Base-by-base conservation (phyloP, 2,329 filamentous ascomycete genomes). In the Talaromyces amestolkiae region DNA sequence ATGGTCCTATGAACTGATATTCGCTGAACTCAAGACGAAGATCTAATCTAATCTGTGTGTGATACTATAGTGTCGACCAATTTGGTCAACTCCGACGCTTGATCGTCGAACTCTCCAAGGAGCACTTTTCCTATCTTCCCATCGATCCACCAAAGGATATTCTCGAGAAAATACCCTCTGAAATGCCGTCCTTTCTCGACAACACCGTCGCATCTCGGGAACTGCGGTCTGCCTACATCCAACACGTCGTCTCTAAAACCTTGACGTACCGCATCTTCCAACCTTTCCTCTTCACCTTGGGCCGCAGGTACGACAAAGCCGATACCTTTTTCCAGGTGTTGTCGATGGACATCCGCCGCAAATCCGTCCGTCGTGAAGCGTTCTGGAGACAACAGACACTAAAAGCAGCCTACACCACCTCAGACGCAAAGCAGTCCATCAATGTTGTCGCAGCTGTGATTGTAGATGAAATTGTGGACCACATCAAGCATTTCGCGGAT, bases 371-470 rank as follows among this genome's bases (percentile, higher is more conserved):
- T 10, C 83, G 83, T 65, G 85, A 86, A 71, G 83, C 85, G 3
- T 83, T 85, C 65, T 86, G 85, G 85, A 78, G 85, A 62, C 83
- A 85, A 65, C 84, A 86, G 68, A 86, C 84, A 2, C 79, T 86
- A 15, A 83, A 84, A 67, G 84, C 85, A 19, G 82, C 84, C 9
- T 86, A 86, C 72, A 85, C 83, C 6, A 82, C 83, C 41, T 83
- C 81, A 2, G 83, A 83, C 65, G 85, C 84, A 1, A 86, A 86
- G 68, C 80, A 84, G 69, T 81, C 82, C 19, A 85, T 85, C 70
- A 85, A 85, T 65, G 81, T 83, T 11, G 83, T 82, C 19, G 85
- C 85, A 0, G 81, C 82, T 5, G 81, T 82, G 19, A 84, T 86
- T 33, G 83, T 86, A 9, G 83, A 86, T 59, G 85, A 86, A 67